Conservation (phyloP, 306 rosid genomes). For the Gastrolobium villosum region DNA sequence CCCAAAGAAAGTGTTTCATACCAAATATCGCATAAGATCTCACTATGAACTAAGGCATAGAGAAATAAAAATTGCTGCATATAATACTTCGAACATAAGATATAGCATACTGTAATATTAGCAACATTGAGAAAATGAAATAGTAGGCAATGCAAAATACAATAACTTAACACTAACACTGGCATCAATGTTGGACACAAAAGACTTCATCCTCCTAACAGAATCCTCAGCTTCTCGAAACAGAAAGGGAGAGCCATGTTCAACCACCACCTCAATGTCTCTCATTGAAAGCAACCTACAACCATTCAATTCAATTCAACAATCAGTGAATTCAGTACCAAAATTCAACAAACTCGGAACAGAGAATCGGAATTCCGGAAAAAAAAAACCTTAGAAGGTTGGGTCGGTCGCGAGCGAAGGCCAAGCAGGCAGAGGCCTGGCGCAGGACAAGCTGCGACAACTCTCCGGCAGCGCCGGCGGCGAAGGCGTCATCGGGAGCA, state of each 20-base stretch:
- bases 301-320: conserved; percentile 30
- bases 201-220: conserved; percentile 61
- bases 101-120: too few species aligned
- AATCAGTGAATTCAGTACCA: not conserved
- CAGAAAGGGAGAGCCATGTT: conserved; percentile 68
- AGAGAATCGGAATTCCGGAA: not conserved
- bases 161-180: conserved; percentile 58
- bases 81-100: not conserved
- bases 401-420: conserved; percentile 70
- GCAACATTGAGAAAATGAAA: too few species aligned
- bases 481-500: conserved; percentile 6
- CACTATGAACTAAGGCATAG: not conserved
- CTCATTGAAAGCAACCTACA: conserved; percentile 77
- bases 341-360: conserved; percentile 2
- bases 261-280: conserved; percentile 71
- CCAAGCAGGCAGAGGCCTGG: conserved; percentile 68
- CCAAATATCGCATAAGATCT: not conserved
- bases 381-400: conserved; percentile 66
- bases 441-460: conserved; percentile 40
- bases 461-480: not conserved
- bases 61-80: not conserved
- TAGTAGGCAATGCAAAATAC: not conserved
- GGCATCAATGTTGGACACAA: conserved; percentile 51
- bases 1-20: not conserved
- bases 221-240: conserved; percentile 66